Evolutionary conservation across 2,329 filamentous ascomycete genomes (phyloP).

Genomic region (Acrocalymma vagum): DNA sequence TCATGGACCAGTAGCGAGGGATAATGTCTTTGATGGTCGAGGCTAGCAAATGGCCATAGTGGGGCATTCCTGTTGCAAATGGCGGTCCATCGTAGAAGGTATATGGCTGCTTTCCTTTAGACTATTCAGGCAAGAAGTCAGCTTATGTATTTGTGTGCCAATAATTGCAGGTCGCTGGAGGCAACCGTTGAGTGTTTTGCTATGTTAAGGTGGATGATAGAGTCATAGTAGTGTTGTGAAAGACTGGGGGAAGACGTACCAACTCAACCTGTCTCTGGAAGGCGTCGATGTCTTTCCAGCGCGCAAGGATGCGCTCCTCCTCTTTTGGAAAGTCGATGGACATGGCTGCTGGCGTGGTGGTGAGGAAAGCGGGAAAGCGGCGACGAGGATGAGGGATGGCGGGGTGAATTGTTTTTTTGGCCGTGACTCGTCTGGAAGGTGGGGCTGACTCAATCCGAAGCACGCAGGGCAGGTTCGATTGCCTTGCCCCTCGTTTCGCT

Average conservation of each 20-base stretch:
- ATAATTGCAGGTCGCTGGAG: not conserved
- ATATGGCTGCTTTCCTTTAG: slow-evolving; percentile 81
- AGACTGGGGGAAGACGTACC: slow-evolving; percentile 28
- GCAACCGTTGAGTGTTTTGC: slow-evolving; percentile 1
- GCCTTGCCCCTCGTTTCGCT: too few relatives aligned
- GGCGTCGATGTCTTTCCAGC: slow-evolving; percentile 92
- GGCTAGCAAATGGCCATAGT: slow-evolving; percentile 81
- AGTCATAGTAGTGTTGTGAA: too few relatives aligned
- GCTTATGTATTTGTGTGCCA: slow-evolving; percentile 1
- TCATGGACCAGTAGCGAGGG: slow-evolving; percentile 97
- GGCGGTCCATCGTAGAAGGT: slow-evolving; percentile 86
- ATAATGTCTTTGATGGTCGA: slow-evolving; percentile 98
- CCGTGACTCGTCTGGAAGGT: slow-evolving; percentile 26
- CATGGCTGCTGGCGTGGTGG: slow-evolving; percentile 59
- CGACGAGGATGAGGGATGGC: too few relatives aligned
- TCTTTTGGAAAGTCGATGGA: slow-evolving; percentile 93
- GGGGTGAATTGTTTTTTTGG: slow-evolving; percentile 38
- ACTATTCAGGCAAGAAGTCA: slow-evolving; percentile 47
- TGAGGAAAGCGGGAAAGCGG: slow-evolving; percentile 14
- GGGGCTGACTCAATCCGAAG: too few relatives aligned
- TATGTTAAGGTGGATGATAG: not conserved
- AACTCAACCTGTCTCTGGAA: slow-evolving; percentile 90
- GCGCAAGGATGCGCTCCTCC: slow-evolving; percentile 83
- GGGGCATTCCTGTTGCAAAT: slow-evolving; percentile 66
- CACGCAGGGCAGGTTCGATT: too few relatives aligned